Evolutionary conservation across 805 yeast genomes (phyloP).

Genomic region (Kodamaea jinghongensis): DNA sequence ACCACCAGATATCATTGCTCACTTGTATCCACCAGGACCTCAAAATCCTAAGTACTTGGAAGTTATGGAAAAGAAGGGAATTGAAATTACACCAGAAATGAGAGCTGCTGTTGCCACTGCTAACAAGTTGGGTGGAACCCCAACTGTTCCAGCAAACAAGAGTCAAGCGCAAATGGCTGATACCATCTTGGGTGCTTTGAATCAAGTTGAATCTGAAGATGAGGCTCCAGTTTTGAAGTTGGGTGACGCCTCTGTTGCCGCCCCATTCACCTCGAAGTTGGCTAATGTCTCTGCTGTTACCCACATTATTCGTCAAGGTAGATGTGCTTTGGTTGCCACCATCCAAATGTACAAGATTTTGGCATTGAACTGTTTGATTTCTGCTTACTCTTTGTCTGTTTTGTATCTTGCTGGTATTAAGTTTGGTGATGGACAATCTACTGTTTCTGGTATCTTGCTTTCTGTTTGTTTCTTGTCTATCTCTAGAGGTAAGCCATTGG

Average conservation of each 20-base stretch:
- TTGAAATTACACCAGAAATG: slow-evolving; percentile 72
- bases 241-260: slow-evolving; percentile 99
- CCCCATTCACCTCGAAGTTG: slow-evolving; percentile 95
- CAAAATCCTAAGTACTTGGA: slow-evolving; percentile 81
- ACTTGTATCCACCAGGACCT: slow-evolving; percentile 94
- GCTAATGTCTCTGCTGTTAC: slow-evolving; percentile 91
- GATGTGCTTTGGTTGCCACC: slow-evolving; percentile 95
- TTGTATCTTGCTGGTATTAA: slow-evolving; percentile 95
- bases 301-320: slow-evolving; percentile 93
- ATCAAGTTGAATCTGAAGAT: slow-evolving; percentile 59
- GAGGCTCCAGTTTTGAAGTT: slow-evolving; percentile 92
- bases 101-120: slow-evolving; percentile 57
- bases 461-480: slow-evolving; percentile 94
- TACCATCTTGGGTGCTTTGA: slow-evolving; percentile 53
- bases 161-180: slow-evolving; percentile 48
- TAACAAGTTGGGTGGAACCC: slow-evolving; percentile 27
- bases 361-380: slow-evolving; percentile 93
- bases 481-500: slow-evolving; percentile 88
- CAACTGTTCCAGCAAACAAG: slow-evolving; percentile 22
- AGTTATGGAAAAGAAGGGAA: slow-evolving; percentile 84
- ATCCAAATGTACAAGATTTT: slow-evolving; percentile 98
- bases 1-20: slow-evolving; percentile 85
- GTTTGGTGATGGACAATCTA: slow-evolving; percentile 97
- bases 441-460: slow-evolving; percentile 87
- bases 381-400: slow-evolving; percentile 93